These are phyloP conservation scores for Viridothelium virens DNA, from an alignment of 495 filamentous ascomycete genomes.

Conservation along the genomic window DNA sequence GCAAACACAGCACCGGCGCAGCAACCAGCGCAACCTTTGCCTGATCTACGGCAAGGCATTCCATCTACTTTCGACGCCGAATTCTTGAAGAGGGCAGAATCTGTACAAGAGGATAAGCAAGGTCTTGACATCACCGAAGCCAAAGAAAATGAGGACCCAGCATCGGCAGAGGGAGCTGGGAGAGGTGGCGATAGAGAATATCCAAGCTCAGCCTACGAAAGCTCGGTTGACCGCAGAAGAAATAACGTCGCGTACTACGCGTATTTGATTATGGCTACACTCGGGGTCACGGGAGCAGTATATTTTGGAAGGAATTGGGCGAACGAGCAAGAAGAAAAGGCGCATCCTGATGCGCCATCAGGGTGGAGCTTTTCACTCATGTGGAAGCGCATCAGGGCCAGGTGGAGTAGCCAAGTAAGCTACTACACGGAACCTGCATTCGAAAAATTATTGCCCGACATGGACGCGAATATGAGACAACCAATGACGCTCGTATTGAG, in stretches of 20 bases:
- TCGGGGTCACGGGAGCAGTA: slow-evolving; percentile 46
- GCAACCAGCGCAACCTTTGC: slow-evolving; percentile 52
- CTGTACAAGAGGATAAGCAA: slow-evolving; percentile 5
- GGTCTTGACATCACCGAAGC: slow-evolving; percentile 25
- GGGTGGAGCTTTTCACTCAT: slow-evolving; percentile 67
- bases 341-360: slow-evolving; percentile 61
- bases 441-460: slow-evolving; percentile 83
- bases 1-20: slow-evolving; percentile 28
- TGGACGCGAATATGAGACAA: slow-evolving; percentile 67
- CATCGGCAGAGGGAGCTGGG: slow-evolving; percentile 19
- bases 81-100: slow-evolving; percentile 40
- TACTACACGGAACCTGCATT: slow-evolving; percentile 98
- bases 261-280: slow-evolving; percentile 48
- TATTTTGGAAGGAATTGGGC: slow-evolving; percentile 86
- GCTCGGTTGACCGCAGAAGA: slow-evolving; percentile 75
- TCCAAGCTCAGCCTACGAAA: slow-evolving; percentile 79
- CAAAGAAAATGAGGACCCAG: slow-evolving; percentile 22
- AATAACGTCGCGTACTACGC: slow-evolving; percentile 60
- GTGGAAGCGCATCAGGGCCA: slow-evolving; percentile 69
- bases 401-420: slow-evolving; percentile 60
- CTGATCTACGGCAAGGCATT: slow-evolving; percentile 84
- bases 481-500: slow-evolving; percentile 92
- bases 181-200: slow-evolving; percentile 47
- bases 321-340: slow-evolving; percentile 56
- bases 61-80: slow-evolving; percentile 73